phyloP scores from a whole-genome alignment of 2,329 filamentous ascomycete genomes.

The Coniochaeta hoffmannii region DNA sequence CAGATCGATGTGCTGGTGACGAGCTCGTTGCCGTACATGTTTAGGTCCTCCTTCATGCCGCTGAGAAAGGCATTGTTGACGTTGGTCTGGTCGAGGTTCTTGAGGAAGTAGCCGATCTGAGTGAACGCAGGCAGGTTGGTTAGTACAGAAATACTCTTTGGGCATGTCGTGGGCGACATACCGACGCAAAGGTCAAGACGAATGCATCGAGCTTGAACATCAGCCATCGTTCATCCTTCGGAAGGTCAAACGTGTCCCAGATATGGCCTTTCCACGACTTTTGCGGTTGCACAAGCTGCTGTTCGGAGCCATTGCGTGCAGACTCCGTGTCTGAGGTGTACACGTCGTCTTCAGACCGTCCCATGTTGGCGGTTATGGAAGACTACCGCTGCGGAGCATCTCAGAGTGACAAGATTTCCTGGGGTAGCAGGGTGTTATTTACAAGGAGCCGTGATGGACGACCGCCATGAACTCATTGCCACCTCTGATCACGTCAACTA shows the following conservation, averaged over 20 bases:
- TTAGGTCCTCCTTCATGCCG: constrained; percentile 19
- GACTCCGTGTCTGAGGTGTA: neutral
- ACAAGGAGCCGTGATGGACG: neutral
- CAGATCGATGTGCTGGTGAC: constrained; percentile 16
- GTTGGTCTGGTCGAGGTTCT: constrained; percentile 20
- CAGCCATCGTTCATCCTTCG: constrained; percentile 22
- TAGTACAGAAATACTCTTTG: neutral
- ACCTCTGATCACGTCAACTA: neutral
- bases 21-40: constrained; percentile 17
- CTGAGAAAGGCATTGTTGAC: constrained; percentile 18
- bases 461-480: neutral
- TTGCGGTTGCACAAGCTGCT: constrained; percentile 11
- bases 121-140: neutral
- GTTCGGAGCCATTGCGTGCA: constrained; percentile 4
- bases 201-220: constrained; percentile 27
- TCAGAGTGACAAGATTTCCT: neutral
- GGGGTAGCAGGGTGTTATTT: neutral
- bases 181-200: constrained; percentile 24
- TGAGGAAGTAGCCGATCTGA: constrained; percentile 15
- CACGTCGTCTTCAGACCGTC: neutral
- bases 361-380: constrained; percentile 39
- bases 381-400: neutral
- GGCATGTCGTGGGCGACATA: constrained; percentile 21
- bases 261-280: constrained; percentile 28
- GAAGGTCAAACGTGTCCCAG: constrained; percentile 28